Base-by-base conservation (phyloP, 257 asterid species). In the Jacaranda mimosifolia region DNA sequence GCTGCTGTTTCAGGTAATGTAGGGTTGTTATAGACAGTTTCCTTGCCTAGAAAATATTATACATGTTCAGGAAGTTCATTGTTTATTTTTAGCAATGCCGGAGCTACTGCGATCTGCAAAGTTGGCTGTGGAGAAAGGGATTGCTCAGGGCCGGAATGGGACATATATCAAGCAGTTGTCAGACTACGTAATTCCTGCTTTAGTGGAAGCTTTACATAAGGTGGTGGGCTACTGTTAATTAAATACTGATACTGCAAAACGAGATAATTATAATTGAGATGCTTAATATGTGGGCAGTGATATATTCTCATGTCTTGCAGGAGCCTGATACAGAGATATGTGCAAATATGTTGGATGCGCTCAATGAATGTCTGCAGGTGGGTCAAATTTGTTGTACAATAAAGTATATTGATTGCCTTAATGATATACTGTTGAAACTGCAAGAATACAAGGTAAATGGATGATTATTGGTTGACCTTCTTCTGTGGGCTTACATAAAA, bases 271-370 rank as follows among this genome's bases (percentile, higher is more conserved):
- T 42, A 38, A 32, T 49, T 70, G 35, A 35, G 63, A 26, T 68
- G 40, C 63, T 49, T 82, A 35, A 17, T 72, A 62, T 81, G 63
- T 73, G 60, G 63, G 52, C 53, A 40, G 36, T 85, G 79, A 85
- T 74, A 52, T n/a, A 14, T 73, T 81, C 59, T 76, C 70, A 62
- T 80, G 60, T 51, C 74, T 60, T 74, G 69, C 94, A 94, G 99
- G 99, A 91, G 72, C 99, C 99, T 49, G 99, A 94, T 85, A 91
- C 98, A 10, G 99, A 94, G 83, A 94, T 94, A 72, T 87, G 92
- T 81, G 96, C 93, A 68, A 87, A 68, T 72, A 94, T 92, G 98
- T 76, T 94, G 93, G 99, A 92, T 43, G 89, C 98, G 11, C 74
- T 94, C 70, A 94, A 90, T 83, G 99, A 94, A 79, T 94, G 99